Evolutionary conservation across 2,329 filamentous ascomycete genomes (phyloP), one percentile per base, ranked within the genome.

Genomic region (Sarocladium kiliense): DNA sequence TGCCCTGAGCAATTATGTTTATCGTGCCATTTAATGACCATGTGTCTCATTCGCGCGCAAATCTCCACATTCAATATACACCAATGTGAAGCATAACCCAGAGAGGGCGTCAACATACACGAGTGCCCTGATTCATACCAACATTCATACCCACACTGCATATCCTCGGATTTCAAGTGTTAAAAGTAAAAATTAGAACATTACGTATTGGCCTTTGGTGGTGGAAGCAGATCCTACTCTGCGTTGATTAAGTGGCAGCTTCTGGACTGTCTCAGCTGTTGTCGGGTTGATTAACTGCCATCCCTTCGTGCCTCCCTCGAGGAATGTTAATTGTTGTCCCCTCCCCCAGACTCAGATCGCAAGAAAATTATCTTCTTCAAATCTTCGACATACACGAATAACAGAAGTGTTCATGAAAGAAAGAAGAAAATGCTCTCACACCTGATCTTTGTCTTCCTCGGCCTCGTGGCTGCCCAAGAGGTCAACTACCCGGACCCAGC

Each of bases 401-500:
- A 9, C 36, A 9, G 16, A 39, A 16, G 18, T 16, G 5, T 6
- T 7, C 44, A 47, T n/a, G 14, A 47, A n/a, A n/a, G n/a, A n/a
- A n/a, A 16, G 11, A 44, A 27, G 44, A 47, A 27, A 11, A 47
- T 47, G 9, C 25, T 47, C 16, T 30, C 44, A 12, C 25, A 30
- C 18, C 18, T 51, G 7, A 23, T 36, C 26, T 51, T 51, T n/a
- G 12, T 32, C 47, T 25, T 51, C 47, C 47, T 51, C 47, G 30
- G 27, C 47, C 30, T 36, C 30, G 30, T 14, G 3, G 27, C 27
- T n/a, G 12, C 27, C 16, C 27, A 51, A 16, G 47, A 34, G 5
- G 34, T 37, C 54, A 56, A 54, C 54, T 55, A 54, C 39, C 42
- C 57, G 7, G 27, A 58, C 53, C 45, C 49, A n/a, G 18, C 37